These are phyloP conservation scores for Scutellaria galericulata DNA, from an alignment of 257 asterid species.

Conservation along the genomic window DNA sequence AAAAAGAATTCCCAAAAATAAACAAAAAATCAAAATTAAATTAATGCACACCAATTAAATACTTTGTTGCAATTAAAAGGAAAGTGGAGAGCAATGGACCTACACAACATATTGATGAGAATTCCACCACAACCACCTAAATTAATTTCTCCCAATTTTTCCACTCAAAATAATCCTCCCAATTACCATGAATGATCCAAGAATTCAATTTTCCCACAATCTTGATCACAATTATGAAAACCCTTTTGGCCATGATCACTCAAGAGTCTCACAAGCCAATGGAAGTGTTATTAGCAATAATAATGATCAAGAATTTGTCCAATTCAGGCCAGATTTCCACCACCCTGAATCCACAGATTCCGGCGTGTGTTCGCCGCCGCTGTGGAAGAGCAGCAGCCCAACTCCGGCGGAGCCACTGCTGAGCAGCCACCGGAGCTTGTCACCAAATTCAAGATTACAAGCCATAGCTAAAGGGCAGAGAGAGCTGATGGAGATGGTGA, in stretches of 20 bases:
- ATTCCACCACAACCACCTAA: constrained; percentile 43
- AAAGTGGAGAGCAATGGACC: constrained; percentile 37
- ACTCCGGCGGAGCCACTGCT: constrained; percentile 53
- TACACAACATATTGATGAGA: constrained; percentile 36
- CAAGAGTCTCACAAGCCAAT: constrained; percentile 30
- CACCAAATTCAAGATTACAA: constrained; percentile 64
- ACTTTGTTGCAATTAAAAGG: constrained; percentile 40
- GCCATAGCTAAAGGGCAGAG: constrained; percentile 80
- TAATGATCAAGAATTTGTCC: constrained; percentile 40
- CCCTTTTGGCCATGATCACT: constrained; percentile 25
- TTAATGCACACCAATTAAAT: constrained; percentile 19
- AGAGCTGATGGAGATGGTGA: constrained; percentile 96
- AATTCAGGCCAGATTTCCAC: constrained; percentile 42
- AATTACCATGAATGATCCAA: constrained; percentile 58
- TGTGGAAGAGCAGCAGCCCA: constrained; percentile 58
- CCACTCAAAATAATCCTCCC: constrained; percentile 28
- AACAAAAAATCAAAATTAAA: too few species aligned
- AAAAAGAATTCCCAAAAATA: background rate
- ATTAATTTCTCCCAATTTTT: constrained; percentile 3
- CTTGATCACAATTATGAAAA: constrained; percentile 17
- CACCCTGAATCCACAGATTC: constrained; percentile 45
- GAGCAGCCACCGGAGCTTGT: constrained; percentile 43
- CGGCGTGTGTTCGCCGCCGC: constrained; percentile 73
- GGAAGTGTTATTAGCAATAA: constrained; percentile 18
- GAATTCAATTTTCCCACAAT: constrained; percentile 21